Evolutionary conservation across 768 basidiomycete genomes (phyloP).

Genomic region (Mycena galericulata): DNA sequence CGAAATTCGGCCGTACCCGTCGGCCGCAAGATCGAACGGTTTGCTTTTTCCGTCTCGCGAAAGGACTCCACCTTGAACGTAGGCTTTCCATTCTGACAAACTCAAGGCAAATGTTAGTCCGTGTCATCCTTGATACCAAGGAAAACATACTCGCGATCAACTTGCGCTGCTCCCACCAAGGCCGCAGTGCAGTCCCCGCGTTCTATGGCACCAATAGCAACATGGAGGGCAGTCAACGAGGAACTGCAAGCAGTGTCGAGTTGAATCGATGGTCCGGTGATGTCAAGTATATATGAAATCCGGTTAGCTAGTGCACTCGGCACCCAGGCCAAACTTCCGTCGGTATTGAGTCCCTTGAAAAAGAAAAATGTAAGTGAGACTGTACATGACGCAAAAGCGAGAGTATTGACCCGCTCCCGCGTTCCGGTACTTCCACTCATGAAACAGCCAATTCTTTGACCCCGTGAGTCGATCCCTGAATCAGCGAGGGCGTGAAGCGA

Average conservation of each 20-base stretch:
- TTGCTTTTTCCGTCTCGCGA: constrained; percentile 26
- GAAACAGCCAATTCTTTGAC: neutral
- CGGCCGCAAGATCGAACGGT: constrained; percentile 28
- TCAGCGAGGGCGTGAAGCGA: constrained; percentile 14
- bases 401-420: too few relatives aligned
- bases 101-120: too few relatives aligned
- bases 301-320: constrained; percentile 44
- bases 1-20: constrained; percentile 1
- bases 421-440: constrained; percentile 19
- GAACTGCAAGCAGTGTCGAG: constrained; percentile 54
- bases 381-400: too few relatives aligned
- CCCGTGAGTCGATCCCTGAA: constrained; percentile 12
- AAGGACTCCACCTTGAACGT: constrained; percentile 8
- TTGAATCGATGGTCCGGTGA: constrained; percentile 48
- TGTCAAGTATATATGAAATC: constrained; percentile 42
- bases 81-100: constrained; percentile 10
- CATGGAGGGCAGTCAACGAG: constrained; percentile 49
- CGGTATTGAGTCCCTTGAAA: too few relatives aligned
- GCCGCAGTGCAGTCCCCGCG: constrained; percentile 52
- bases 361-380: too few relatives aligned
- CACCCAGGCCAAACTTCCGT: neutral
- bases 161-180: constrained; percentile 47
- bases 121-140: too few relatives aligned
- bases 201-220: constrained; percentile 49
- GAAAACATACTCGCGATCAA: constrained; percentile 26